phyloP scores from a whole-genome alignment of 75 land plant species.

The Cunninghamia lanceolata region DNA sequence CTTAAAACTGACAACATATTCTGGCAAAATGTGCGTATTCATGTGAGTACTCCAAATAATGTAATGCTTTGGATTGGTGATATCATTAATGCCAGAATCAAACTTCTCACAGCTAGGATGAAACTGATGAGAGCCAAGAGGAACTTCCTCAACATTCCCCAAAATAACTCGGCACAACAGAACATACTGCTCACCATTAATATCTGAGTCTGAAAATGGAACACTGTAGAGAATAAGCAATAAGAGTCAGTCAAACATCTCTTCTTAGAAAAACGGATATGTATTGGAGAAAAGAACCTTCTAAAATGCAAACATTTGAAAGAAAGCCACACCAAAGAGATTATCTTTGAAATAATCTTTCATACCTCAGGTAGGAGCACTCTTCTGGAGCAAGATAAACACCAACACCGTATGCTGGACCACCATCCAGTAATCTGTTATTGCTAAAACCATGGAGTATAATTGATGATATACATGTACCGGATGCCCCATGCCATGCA shows the following conservation, averaged over 20 bases:
- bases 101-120: constrained; percentile 45
- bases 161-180: constrained; percentile 64
- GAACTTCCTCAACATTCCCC: constrained; percentile 64
- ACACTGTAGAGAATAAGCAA: constrained; percentile 43
- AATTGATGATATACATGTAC: constrained; percentile 31
- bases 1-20: constrained; percentile 56
- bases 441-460: constrained; percentile 65
- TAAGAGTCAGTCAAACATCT: background rate
- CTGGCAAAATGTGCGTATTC: constrained; percentile 59
- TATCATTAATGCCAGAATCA: constrained; percentile 59
- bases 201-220: constrained; percentile 63
- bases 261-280: background rate
- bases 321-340: background rate
- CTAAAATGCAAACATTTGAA: background rate
- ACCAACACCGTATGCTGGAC: constrained; percentile 62
- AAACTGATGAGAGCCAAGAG: constrained; percentile 40
- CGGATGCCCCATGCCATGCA: constrained; percentile 78
- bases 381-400: constrained; percentile 71
- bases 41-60: constrained; percentile 54
- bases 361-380: constrained; percentile 53
- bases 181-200: constrained; percentile 57
- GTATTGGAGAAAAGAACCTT: background rate
- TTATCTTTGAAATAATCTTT: background rate
- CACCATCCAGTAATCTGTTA: constrained; percentile 17
- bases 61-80: constrained; percentile 36